Evolutionary conservation across 306 rosid species (phyloP), one percentile per base, ranked within the genome.

Genomic region (Dryas alaskensis): DNA sequence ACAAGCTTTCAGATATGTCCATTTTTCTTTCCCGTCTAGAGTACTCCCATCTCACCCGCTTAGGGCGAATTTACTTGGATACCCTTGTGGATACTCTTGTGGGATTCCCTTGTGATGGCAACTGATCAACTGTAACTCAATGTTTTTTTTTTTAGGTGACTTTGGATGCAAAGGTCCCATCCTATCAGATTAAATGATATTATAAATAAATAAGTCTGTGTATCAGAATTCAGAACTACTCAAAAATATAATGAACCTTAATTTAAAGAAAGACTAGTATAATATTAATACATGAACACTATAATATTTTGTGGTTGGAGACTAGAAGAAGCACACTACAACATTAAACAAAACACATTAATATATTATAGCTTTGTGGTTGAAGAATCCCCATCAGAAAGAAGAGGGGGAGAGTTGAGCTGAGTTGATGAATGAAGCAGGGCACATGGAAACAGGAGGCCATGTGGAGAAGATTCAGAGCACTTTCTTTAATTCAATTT

Each of bases 401-500:
- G 70, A 27, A 68, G 74, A 10, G 3, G 49, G 74, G 46, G 64
- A 44, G 45, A 50, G 73, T 19, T 11, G 78, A 22, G 22, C 22
- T 22, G 22, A 22, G 22, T 22, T 22, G 22, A 22, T 22, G 22
- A 22, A 7, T 25, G 85, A 80, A 77, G 83, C 84, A 84, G 60
- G 84, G 90, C 92, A 91, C 97, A 89, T 91, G 97, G 97, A 86
- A 84, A 72, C 88, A 85, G 88, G 57, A 79, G 80, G 77, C 85
- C 97, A 91, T 89, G 94, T 85, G 97, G 87, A 78, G 89, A 87
- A 87, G 92, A 89, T 87, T 85, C 92, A 84, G 82, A 84, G 78
- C 77, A 87, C 79, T 78, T 62, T 77, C 40, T 69, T 73, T 22
- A 6, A 42, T 61, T 70, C 3, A 9, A 14, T 46, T 68, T 65